Evolutionary conservation across 2,329 filamentous ascomycete species (phyloP), one percentile per base, ranked within the genome.

Genomic region (Fusarium nanum): DNA sequence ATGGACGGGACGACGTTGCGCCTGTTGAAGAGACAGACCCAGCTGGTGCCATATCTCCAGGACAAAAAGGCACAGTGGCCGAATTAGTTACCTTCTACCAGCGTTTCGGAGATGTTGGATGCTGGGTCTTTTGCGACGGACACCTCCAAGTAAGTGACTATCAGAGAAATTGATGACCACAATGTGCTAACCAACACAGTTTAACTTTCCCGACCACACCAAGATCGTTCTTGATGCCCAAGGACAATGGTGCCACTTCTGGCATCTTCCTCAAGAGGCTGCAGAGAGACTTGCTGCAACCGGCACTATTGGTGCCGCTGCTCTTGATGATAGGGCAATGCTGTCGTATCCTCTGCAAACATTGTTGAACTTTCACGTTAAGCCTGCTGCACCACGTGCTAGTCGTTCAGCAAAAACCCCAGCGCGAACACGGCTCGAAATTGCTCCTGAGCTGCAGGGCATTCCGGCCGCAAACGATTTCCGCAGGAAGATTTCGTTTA

Each of bases 181-280:
- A 28, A 22, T 14, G 44, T 62, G 57, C 76, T 79, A 70, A 79
- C 71, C 62, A 27, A 40, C 23, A n/a, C 60, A 93, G 87, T 92
- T 95, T 81, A 95, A 96, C 81, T 96, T 96, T 78, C 92, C 93
- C 4, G 93, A 96, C 73, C 93, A 96, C 78, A 95, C 93, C 63
- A 96, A 96, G 81, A 87, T 96, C 57, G 91, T 95, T 14, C 82
- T 96, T 27, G 92, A 93, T 61, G 83, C 2, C 88, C 91, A 30
- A 92, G 91, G n/a, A 88, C 86, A 2, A n/a, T 91, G 89, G 85
- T 91, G 92, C 72, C 91, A 93, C 76, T 93, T 94, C 76, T 92
- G 92, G 82, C 91, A 93, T 75, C 87, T 94, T 22, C 88, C 91
- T 0, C 83, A 88, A n/a, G 88, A 91, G 62, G 92, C 92, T 1